Evolutionary conservation across 2,329 filamentous ascomycete genomes (phyloP).

Genomic region (Aspergillus tamarii): DNA sequence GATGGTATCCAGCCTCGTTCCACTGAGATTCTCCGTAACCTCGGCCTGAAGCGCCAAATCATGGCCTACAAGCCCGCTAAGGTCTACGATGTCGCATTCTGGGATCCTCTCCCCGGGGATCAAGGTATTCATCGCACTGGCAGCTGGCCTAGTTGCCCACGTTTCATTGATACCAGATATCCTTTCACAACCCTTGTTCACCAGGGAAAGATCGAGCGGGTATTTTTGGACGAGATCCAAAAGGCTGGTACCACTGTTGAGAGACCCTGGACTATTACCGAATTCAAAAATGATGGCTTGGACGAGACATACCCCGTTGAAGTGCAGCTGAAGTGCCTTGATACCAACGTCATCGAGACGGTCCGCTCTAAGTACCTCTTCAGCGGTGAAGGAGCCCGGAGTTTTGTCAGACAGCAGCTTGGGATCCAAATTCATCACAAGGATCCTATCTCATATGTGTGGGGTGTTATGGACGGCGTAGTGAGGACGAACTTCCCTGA

Average conservation of each 20-base stretch:
- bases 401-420: conserved; percentile 64
- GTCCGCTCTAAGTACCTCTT: conserved; percentile 65
- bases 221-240: conserved; percentile 64
- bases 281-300: conserved; percentile 62
- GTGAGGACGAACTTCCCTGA: conserved; percentile 66
- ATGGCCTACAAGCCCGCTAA: conserved; percentile 87
- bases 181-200: conserved; percentile 66
- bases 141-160: conserved; percentile 84
- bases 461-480: conserved; percentile 70
- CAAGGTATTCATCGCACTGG: conserved; percentile 64
- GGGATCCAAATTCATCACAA: conserved; percentile 68
- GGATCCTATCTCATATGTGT: conserved; percentile 66
- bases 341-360: conserved; percentile 71
- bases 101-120: conserved; percentile 58
- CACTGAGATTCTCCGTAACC: conserved; percentile 81
- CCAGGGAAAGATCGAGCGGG: conserved; percentile 64
- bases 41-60: conserved; percentile 84
- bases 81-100: conserved; percentile 73
- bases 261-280: conserved; percentile 64
- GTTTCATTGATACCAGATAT: conserved; percentile 71
- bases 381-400: conserved; percentile 64
- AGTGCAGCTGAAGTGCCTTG: conserved; percentile 75
- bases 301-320: conserved; percentile 76
- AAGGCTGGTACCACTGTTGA: conserved; percentile 61
- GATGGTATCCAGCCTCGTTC: conserved; percentile 92